These are phyloP conservation scores for Periconia sp. DNA, from an alignment of 2,329 filamentous ascomycete genomes.

Conservation along the genomic window DNA sequence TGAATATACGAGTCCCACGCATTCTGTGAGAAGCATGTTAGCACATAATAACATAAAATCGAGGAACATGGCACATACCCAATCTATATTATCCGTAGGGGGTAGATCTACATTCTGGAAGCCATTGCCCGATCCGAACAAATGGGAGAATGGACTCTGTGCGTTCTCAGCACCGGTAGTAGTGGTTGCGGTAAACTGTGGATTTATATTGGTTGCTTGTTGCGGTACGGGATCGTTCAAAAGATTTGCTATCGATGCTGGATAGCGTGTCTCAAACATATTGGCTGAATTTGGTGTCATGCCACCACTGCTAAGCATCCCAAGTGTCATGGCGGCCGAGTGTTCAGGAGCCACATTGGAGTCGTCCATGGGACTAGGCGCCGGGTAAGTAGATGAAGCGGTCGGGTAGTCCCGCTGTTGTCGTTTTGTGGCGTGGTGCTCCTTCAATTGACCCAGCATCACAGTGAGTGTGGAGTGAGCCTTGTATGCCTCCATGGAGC, in stretches of 20 bases:
- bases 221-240: constrained; percentile 39
- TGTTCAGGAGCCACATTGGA: constrained; percentile 63
- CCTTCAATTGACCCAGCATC: constrained; percentile 77
- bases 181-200: constrained; percentile 37
- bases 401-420: constrained; percentile 34
- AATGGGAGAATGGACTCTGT: constrained; percentile 57
- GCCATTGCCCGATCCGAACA: constrained; percentile 52
- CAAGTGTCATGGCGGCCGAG: constrained; percentile 69
- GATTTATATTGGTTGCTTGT: constrained; percentile 33
- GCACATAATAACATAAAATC: neutral
- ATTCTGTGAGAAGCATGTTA: constrained; percentile 40
- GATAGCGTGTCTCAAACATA: constrained; percentile 44
- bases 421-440: constrained; percentile 41
- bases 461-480: constrained; percentile 78
- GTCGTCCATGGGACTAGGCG: constrained; percentile 47
- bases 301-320: constrained; percentile 65
- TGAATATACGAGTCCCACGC: constrained; percentile 72
- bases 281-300: constrained; percentile 55
- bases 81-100: constrained; percentile 56
- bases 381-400: constrained; percentile 30
- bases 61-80: constrained; percentile 52
- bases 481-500: constrained; percentile 88
- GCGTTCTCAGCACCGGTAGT: constrained; percentile 45
- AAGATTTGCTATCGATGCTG: constrained; percentile 41
- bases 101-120: constrained; percentile 59